A percentile compares a stretch with the other conserved stretches of the same genome.
These are phyloP conservation scores for Ascochyta pisi DNA, from an alignment of 2,329 filamentous ascomycete species.

Conservation along the genomic window DNA sequence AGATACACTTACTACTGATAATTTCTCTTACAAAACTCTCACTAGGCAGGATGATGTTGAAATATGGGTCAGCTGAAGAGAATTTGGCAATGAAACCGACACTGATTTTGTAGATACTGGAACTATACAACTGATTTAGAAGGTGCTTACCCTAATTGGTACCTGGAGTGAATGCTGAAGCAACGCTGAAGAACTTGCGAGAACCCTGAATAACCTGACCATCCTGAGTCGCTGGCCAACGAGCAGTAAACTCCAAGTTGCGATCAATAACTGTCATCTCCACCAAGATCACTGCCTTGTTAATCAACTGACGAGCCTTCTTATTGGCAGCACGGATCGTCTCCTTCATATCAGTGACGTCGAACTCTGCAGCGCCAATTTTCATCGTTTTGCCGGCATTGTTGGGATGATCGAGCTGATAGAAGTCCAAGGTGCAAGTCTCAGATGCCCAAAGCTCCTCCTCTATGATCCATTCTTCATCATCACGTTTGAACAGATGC, in stretches of 20 bases:
- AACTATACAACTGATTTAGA: background rate
- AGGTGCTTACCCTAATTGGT: background rate
- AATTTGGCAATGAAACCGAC: no score
- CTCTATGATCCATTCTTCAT: conserved; percentile 5
- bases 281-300: conserved; percentile 15
- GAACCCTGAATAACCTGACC: conserved; percentile 9
- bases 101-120: background rate
- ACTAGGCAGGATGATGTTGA: no score
- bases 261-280: conserved; percentile 25
- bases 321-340: background rate
- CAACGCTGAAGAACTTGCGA: conserved; percentile 11
- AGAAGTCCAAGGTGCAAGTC: conserved; percentile 21
- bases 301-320: background rate
- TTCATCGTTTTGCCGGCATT: conserved; percentile 17
- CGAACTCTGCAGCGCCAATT: conserved; percentile 20
- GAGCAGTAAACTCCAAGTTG: conserved; percentile 22
- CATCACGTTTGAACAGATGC: background rate
- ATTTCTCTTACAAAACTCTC: no score
- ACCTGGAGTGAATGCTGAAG: conserved; percentile 15
- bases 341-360: conserved; percentile 12
- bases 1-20: no score
- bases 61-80: no score
- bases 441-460: conserved; percentile 18
- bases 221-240: conserved; percentile 11
- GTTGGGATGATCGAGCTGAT: conserved; percentile 7